These are phyloP conservation scores for Neostapfia colusana DNA, from an alignment of 176 grass and related monocot species.

Conservation along the genomic window DNA sequence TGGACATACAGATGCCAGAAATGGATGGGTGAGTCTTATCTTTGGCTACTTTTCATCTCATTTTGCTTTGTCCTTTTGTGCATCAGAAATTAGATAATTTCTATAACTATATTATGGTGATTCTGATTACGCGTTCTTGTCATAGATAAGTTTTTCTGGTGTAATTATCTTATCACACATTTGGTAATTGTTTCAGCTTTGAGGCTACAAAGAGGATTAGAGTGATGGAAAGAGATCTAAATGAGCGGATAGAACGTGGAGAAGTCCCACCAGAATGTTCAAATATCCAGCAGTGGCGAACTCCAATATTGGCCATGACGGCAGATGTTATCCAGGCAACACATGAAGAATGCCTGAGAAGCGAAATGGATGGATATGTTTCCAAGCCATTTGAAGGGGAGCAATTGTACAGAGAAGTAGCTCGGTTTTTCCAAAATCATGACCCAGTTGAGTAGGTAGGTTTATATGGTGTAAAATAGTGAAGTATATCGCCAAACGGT, in stretches of 20 bases:
- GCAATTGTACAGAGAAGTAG: conserved; percentile 96
- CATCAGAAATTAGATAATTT: background rate
- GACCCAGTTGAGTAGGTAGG: conserved; percentile 64
- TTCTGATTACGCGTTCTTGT: background rate
- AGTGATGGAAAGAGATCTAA: conserved; percentile 75
- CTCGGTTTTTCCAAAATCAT: conserved; percentile 76
- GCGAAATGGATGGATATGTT: conserved; percentile 95
- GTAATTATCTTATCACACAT: background rate
- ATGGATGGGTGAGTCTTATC: conserved; percentile 81
- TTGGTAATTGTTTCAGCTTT: conserved; percentile 60
- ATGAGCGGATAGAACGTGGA: conserved; percentile 61
- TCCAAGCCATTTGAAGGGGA: conserved; percentile 98
- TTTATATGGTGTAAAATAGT: conserved; percentile 53
- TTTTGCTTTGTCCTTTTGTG: background rate
- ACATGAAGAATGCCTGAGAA: conserved; percentile 79
- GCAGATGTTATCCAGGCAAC: conserved; percentile 99
- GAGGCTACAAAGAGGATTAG: conserved; percentile 88
- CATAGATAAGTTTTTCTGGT: background rate
- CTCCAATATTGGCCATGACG: conserved; percentile 97
- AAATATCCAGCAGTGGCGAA: conserved; percentile 59
- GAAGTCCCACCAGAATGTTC: conserved; percentile 51
- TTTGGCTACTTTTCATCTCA: background rate
- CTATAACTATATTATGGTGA: background rate
- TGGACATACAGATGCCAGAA: conserved; percentile 99
- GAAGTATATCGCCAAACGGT: conserved; percentile 45